Base-by-base conservation (phyloP, 2,329 filamentous ascomycete species). In the Cercospora sojina region DNA sequence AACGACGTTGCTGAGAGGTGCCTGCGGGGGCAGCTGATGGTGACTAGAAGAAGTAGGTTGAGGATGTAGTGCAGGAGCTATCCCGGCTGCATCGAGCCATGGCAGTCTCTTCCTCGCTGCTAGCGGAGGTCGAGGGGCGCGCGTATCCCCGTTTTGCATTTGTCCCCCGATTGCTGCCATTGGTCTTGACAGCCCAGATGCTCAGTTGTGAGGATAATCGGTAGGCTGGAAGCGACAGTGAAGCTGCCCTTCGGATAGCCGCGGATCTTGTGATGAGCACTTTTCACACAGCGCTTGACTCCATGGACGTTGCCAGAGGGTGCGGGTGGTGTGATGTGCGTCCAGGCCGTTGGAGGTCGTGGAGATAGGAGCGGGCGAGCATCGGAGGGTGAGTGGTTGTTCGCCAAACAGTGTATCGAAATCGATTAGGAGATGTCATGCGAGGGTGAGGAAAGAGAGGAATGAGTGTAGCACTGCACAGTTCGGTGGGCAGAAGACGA, bases 41-140 rank as follows among this genome's bases (percentile, higher is more conserved):
- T 51, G 41, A 31, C 27, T 10, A 53, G 59, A 13, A 51, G 18
- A 13, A 23, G 10, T 49, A 23, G 20, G 20, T 7, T 23, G 43
- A 49, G 43, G 43, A 4, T 56, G 20, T 56, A 25, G 12, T n/a
- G 51, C 29, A 31, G 29, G 12, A 31, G 25, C 51, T 29, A 25
- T 31, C 3, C 18, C 49, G 25, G 47, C 31, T 53, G 29, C 20
- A 9, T 55, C 60, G 16, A 62, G 60, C 67, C 67, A 69, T 35
- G 74, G 74, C 53, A 76, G 65, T 65, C 65, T 73, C 67, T 74
- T 75, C 18, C 71, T 67, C 20, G 64, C 31, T 18, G 61, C 8
- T 25, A 23, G 38, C 6, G 66, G 41, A 8, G 61, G 23, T 18
- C 32, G 55, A 23, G 31, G 55, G 47, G 64, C 12, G 20, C 13